Evolutionary conservation across 768 basidiomycete species (phyloP), one percentile per base, ranked within the genome.

Genomic region (Dioszegia hungarica): DNA sequence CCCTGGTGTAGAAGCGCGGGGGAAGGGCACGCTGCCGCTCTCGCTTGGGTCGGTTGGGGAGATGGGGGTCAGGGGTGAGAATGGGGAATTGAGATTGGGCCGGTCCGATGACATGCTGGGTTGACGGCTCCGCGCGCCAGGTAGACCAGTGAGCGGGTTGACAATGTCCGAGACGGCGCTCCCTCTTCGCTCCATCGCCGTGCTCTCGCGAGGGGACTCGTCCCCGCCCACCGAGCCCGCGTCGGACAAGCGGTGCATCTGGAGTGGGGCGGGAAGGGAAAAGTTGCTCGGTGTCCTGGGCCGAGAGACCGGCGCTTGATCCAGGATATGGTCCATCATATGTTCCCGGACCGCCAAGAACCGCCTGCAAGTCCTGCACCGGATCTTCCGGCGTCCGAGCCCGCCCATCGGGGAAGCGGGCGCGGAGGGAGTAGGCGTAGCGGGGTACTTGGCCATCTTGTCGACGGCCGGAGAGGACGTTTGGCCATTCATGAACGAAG

Each of bases 281-380:
- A 66, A 54, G 49, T 60, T 65, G 8, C 68, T 73, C 0, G 74
- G 73, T 14, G 70, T 67, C 24, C 74, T 59, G 11, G 74, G 70
- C 25, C 74, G 60, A 11, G 72, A 64, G 8, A 63, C 25, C 17
- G 74, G 74, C 1, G 68, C 56, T 56, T 75, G 74, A 39, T 75
- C 74, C 49, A 75, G 61, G 29, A 75, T 75, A 44, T 93, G 90
- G 73, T 91, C 88, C 44, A 91, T 82, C 88, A 97, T 90, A 72
- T 95, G 89, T 70, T 92, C 90, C n/a, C 88, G 81, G 0, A 88
- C 83, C 0, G 92, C 92, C 14, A 97, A 81, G 66, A 90, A 89
- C 57, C 86, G 85, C 67, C 89, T 81, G 79, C 92, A 94, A 85
- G 87, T 89, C 77, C 88, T 91, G 77, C 92, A 95, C 69, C 92